phyloP scores from a whole-genome alignment of 2,329 filamentous ascomycete species.

The Ophiosphaerella korrae region DNA sequence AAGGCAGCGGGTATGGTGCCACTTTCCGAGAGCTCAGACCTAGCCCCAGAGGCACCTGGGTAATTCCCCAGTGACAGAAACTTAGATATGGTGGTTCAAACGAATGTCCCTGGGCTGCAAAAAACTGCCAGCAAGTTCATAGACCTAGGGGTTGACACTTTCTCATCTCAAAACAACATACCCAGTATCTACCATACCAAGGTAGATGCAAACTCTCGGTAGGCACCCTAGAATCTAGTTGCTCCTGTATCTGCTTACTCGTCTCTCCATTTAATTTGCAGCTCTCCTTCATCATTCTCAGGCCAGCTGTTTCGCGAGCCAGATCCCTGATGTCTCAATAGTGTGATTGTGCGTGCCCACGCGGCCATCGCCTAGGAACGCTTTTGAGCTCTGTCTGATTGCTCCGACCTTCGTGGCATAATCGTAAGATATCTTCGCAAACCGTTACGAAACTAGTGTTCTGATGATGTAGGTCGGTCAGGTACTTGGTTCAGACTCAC shows the following conservation, averaged over 20 bases:
- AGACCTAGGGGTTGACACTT: slow-evolving; percentile 14
- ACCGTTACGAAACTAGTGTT: slow-evolving; percentile 17
- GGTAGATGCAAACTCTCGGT: too few species aligned
- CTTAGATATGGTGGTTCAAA: slow-evolving; percentile 25
- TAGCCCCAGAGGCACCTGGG: background rate
- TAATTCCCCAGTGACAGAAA: slow-evolving; percentile 13
- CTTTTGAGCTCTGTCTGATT: slow-evolving; percentile 13
- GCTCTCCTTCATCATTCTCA: slow-evolving; percentile 9
- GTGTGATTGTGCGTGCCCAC: slow-evolving; percentile 41
- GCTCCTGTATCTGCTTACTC: slow-evolving; percentile 22
- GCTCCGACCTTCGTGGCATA: slow-evolving; percentile 33
- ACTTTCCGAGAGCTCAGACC: slow-evolving; percentile 21
- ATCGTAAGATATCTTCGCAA: slow-evolving; percentile 23
- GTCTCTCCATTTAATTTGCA: slow-evolving; percentile 21
- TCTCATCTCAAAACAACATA: slow-evolving; percentile 3
- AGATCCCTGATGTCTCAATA: slow-evolving; percentile 24
- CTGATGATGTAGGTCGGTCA: slow-evolving; percentile 24
- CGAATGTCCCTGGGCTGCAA: slow-evolving; percentile 9
- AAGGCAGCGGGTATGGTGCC: slow-evolving; percentile 9
- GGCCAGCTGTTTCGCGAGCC: slow-evolving; percentile 25
- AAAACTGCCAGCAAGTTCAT: slow-evolving; percentile 14
- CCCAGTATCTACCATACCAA: slow-evolving; percentile 7
- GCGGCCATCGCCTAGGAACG: slow-evolving; percentile 19
- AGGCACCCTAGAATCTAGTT: background rate
- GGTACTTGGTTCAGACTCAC: slow-evolving; percentile 14